phyloP scores from a whole-genome alignment of 441 rosid species.

The Pelargonium australe region DNA sequence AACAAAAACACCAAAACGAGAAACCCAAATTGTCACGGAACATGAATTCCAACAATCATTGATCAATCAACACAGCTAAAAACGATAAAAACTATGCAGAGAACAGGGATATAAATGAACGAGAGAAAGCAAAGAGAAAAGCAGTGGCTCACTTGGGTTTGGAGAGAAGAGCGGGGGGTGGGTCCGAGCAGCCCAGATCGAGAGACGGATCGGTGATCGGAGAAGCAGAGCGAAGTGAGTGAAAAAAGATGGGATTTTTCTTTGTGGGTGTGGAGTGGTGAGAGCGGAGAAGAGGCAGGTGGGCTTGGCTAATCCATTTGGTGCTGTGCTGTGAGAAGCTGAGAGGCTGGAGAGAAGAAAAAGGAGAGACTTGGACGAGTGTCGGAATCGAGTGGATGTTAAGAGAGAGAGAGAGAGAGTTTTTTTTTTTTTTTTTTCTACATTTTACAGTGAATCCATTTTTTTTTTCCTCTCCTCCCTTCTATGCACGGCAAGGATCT shows the following conservation, averaged over 20 bases:
- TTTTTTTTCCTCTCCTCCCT: too few relatives aligned
- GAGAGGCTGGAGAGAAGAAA: neutral
- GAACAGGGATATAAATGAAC: neutral
- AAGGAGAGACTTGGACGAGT: neutral
- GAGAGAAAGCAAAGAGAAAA: neutral
- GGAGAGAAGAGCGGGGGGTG: neutral
- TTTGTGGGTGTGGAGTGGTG: neutral
- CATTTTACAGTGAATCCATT: too few relatives aligned
- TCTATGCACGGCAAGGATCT: too few relatives aligned
- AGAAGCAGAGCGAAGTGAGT: neutral
- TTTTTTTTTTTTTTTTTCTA: neutral
- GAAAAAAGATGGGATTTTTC: neutral
- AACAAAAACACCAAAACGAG: neutral
- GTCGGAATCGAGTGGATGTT: slow-evolving; percentile 5
- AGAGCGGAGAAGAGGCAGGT: slow-evolving; percentile 2
- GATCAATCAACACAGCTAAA: slow-evolving; percentile 1
- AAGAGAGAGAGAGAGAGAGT: slow-evolving; percentile 1
- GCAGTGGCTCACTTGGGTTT: neutral
- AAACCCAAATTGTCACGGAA: neutral
- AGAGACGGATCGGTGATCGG: neutral
- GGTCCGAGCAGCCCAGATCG: neutral
- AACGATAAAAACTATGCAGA: neutral
- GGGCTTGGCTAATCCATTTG: neutral
- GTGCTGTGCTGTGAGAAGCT: neutral
- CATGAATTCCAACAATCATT: slow-evolving; percentile 1